Conservation (phyloP, 768 basidiomycete species). For the Mycena venus region DNA sequence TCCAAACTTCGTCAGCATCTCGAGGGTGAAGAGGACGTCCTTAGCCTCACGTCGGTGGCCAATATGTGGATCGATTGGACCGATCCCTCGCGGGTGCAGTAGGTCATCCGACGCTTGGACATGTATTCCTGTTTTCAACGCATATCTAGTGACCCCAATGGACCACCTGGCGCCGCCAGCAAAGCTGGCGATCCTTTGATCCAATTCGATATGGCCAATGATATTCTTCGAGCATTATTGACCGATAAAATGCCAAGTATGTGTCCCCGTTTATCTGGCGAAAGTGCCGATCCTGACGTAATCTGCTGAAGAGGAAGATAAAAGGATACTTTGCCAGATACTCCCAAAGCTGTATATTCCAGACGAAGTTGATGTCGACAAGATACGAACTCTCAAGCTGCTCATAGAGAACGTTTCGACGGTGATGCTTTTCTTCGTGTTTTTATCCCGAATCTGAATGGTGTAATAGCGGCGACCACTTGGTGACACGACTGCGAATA, state of each 20-base stretch:
- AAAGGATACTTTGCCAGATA: constrained; percentile 74
- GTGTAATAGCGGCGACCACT: constrained; percentile 53
- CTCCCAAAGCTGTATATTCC: constrained; percentile 78
- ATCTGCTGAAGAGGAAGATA: constrained; percentile 68
- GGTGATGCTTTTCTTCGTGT: constrained; percentile 48
- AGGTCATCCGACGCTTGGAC: constrained; percentile 37
- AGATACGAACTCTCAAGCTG: constrained; percentile 72
- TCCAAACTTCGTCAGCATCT: constrained; percentile 61
- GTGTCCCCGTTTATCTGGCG: constrained; percentile 38
- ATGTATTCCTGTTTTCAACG: neutral
- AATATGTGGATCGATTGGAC: constrained; percentile 83
- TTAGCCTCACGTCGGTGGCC: constrained; percentile 67
- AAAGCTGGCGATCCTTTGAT: constrained; percentile 45
- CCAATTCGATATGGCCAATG: constrained; percentile 65
- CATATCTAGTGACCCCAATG: constrained; percentile 33
- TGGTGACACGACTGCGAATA: constrained; percentile 71
- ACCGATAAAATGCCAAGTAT: constrained; percentile 66
- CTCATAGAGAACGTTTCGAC: constrained; percentile 70
- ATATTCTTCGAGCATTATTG: constrained; percentile 56
- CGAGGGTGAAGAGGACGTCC: constrained; percentile 71
- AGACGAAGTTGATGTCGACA: constrained; percentile 76
- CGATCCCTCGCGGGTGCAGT: constrained; percentile 72
- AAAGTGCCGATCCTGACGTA: constrained; percentile 32
- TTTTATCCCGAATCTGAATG: constrained; percentile 2
- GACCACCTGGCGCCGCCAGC: constrained; percentile 39